Percentiles rank a stretch among this genome's conserved stretches.
Conservation (phyloP, 208 protist genomes). For the Novymonas esmeraldas region DNA sequence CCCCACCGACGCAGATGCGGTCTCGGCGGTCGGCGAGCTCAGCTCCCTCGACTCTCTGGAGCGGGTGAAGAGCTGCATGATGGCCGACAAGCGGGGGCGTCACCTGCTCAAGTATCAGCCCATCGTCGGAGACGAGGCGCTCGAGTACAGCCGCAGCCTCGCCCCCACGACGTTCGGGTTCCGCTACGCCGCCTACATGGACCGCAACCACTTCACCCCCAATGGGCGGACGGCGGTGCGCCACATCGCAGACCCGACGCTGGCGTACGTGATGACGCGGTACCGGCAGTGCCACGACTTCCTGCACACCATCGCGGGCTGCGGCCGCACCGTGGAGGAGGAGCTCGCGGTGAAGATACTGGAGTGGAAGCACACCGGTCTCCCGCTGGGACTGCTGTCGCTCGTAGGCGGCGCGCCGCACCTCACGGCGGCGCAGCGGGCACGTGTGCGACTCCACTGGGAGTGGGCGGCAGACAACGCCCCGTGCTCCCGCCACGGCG, state of each 20-base stretch:
- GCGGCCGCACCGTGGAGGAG: slow-evolving; percentile 83
- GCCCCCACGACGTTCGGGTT: slow-evolving; percentile 70
- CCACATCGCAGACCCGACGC: slow-evolving; percentile 66
- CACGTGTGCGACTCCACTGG: slow-evolving; percentile 52
- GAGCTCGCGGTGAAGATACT: slow-evolving; percentile 85
- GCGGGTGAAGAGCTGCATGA: slow-evolving; percentile 76
- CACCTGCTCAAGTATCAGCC: slow-evolving; percentile 65
- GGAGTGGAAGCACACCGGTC: slow-evolving; percentile 82
- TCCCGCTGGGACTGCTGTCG: slow-evolving; percentile 76
- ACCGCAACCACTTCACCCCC: slow-evolving; percentile 75
- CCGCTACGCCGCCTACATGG: slow-evolving; percentile 83
- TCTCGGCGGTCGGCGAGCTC: slow-evolving; percentile 78
- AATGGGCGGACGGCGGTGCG: slow-evolving; percentile 65
- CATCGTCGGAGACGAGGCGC: slow-evolving; percentile 55
- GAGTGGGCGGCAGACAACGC: slow-evolving; percentile 64
- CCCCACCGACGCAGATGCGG: slow-evolving; percentile 62
- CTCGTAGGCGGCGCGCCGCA: slow-evolving; percentile 67
- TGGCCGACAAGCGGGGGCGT: slow-evolving; percentile 70
- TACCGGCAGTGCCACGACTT: slow-evolving; percentile 91
- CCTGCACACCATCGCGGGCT: slow-evolving; percentile 63
- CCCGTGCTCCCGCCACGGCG: slow-evolving; percentile 51
- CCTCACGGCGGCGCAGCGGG: slow-evolving; percentile 48
- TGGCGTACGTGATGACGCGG: slow-evolving; percentile 86
- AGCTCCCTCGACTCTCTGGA: slow-evolving; percentile 64
- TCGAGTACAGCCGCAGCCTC: slow-evolving; percentile 49